Conservation (phyloP, 73 alveolate species). For the Paramecium octaurelia region DNA sequence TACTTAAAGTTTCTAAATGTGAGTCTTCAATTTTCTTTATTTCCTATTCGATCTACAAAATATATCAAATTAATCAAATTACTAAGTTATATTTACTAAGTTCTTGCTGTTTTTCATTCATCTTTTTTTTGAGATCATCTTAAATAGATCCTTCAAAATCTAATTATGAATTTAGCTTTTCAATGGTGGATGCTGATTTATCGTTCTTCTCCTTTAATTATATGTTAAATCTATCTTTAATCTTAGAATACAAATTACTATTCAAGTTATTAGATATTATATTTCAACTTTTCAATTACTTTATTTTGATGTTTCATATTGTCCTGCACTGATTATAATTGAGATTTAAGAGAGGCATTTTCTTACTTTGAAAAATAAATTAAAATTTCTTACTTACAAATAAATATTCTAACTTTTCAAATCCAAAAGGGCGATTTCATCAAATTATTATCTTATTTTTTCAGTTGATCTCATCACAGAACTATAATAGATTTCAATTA, state of each 20-base stretch:
- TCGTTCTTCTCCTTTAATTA: slow-evolving; percentile 7
- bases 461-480: not conserved
- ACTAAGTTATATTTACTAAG: not conserved
- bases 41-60: not conserved
- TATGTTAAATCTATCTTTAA: not conserved
- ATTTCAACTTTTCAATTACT: not conserved
- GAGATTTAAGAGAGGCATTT: not conserved
- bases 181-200: not conserved
- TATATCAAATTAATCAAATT: not conserved
- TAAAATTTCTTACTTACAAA: not conserved
- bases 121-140: not conserved
- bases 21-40: not conserved
- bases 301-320: not conserved
- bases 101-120: not conserved
- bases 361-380: not conserved
- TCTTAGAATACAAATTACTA: not conserved
- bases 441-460: not conserved
- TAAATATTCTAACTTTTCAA: not conserved
- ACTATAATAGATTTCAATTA: not conserved
- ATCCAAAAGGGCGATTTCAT: not conserved
- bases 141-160: not conserved
- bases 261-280: not conserved
- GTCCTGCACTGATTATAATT: not conserved
- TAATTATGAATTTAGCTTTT: not conserved
- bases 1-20: not conserved